Evolutionary conservation across 495 filamentous ascomycete genomes (phyloP).

Genomic region (Penicillium paradoxum): DNA sequence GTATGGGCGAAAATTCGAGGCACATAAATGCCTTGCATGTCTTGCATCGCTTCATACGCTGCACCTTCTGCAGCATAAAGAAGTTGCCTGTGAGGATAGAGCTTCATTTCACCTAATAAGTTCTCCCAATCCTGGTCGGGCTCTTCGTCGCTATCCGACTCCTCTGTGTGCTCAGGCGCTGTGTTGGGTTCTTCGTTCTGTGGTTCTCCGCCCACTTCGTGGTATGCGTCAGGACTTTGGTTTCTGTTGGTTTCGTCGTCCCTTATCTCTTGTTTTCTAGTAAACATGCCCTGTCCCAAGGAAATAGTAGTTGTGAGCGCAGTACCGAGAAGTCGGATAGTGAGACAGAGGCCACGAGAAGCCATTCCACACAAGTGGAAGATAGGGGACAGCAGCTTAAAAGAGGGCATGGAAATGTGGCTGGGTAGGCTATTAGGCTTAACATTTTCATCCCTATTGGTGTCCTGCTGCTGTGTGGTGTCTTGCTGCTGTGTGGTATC

Average conservation of each 20-base stretch:
- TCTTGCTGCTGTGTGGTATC: background rate
- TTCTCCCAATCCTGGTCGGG: background rate
- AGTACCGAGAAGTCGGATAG: background rate
- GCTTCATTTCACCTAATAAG: background rate
- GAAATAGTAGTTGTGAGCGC: background rate
- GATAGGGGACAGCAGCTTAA: background rate
- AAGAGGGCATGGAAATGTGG: background rate
- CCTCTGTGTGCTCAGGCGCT: background rate
- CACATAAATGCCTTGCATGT: background rate
- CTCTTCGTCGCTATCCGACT: background rate
- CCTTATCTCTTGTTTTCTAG: too few relatives aligned
- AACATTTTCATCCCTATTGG: background rate
- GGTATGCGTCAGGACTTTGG: too few relatives aligned
- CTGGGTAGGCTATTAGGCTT: background rate
- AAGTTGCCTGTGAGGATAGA: background rate
- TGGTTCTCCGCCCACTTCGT: background rate
- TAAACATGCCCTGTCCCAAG: too few relatives aligned
- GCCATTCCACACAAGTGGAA: background rate
- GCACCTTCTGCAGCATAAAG: background rate
- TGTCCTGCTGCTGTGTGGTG: background rate
- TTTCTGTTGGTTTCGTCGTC: too few relatives aligned
- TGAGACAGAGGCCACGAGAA: background rate
- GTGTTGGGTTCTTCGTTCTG: background rate
- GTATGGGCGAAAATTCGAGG: background rate
- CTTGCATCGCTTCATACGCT: background rate